Conservation (phyloP, 2,329 filamentous ascomycete species). For the Metarhizium guizhouense region DNA sequence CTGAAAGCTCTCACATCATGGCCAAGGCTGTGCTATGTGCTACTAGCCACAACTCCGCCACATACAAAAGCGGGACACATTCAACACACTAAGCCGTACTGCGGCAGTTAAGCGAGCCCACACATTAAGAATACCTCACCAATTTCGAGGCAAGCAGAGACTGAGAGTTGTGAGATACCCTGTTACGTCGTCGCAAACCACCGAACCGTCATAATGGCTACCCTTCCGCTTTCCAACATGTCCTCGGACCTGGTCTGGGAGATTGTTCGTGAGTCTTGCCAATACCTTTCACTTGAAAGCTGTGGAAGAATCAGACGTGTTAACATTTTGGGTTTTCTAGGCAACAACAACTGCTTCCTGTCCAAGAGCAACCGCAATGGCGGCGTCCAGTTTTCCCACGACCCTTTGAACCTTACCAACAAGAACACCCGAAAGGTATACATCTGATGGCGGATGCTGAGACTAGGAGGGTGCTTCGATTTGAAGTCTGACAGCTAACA, state of each 20-base stretch:
- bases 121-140: constrained; percentile 22
- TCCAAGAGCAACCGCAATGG: constrained; percentile 78
- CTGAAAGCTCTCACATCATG: no score
- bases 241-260: constrained; percentile 92
- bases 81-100: constrained; percentile 17
- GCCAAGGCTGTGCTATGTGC: no score
- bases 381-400: constrained; percentile 83
- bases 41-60: constrained; percentile 1
- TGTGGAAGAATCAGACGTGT: not conserved
- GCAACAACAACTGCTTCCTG: constrained; percentile 81
- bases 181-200: constrained; percentile 16
- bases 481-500: constrained; percentile 22
- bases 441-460: not conserved
- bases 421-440: constrained; percentile 80
- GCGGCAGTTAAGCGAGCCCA: constrained; percentile 31
- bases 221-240: constrained; percentile 58
- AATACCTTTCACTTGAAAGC: not conserved
- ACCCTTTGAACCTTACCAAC: constrained; percentile 91
- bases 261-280: constrained; percentile 74
- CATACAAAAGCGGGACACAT: constrained; percentile 12
- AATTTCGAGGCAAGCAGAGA: constrained; percentile 18
- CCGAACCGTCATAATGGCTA: constrained; percentile 43
- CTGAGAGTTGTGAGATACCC: constrained; percentile 10
- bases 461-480: not conserved
- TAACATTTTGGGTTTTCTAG: constrained; percentile 34